phyloP scores from a whole-genome alignment of 352 stramenopile genomes.

The Globisporangium lucens region DNA sequence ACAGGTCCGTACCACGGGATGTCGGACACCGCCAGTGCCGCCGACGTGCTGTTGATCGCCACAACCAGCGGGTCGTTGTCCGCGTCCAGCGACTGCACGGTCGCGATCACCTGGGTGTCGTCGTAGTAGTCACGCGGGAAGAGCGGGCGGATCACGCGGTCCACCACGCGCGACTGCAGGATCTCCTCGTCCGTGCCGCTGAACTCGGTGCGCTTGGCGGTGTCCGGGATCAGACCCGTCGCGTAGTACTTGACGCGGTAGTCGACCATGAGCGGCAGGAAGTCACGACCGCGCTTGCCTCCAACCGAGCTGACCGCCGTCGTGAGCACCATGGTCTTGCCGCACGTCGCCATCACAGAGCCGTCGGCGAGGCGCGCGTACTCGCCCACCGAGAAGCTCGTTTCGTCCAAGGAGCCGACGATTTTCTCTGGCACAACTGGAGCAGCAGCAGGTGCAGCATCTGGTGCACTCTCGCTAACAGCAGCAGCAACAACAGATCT shows the following conservation, averaged over 20 bases:
- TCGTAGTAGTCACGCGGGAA: conserved; percentile 94
- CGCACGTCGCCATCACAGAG: conserved; percentile 76
- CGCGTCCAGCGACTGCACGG: conserved; percentile 84
- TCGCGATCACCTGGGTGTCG: conserved; percentile 94
- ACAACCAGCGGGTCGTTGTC: conserved; percentile 86
- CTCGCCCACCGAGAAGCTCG: conserved; percentile 65
- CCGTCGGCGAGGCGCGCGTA: conserved; percentile 85
- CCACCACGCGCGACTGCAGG: conserved; percentile 94
- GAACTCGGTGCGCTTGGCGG: conserved; percentile 85
- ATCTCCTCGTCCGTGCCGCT: conserved; percentile 94
- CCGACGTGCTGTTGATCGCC: conserved; percentile 88
- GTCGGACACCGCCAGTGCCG: conserved; percentile 79
- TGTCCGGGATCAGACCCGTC: conserved; percentile 86
- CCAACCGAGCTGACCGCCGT: conserved; percentile 69
- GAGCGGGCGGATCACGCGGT: conserved; percentile 94
- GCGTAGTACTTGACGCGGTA: conserved; percentile 91
- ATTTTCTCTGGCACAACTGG: conserved; percentile 20
- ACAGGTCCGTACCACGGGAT: conserved; percentile 90
- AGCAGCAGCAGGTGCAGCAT: conserved; percentile 9
- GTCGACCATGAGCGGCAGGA: conserved; percentile 92
- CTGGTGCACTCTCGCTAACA: conserved; percentile 5
- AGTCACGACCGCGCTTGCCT: conserved; percentile 56
- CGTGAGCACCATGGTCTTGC: conserved; percentile 84
- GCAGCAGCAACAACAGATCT: neutral
- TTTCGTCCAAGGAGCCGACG: conserved; percentile 48